Evolutionary conservation across 805 yeast genomes (phyloP).

Genomic region (Candida vaughaniae): DNA sequence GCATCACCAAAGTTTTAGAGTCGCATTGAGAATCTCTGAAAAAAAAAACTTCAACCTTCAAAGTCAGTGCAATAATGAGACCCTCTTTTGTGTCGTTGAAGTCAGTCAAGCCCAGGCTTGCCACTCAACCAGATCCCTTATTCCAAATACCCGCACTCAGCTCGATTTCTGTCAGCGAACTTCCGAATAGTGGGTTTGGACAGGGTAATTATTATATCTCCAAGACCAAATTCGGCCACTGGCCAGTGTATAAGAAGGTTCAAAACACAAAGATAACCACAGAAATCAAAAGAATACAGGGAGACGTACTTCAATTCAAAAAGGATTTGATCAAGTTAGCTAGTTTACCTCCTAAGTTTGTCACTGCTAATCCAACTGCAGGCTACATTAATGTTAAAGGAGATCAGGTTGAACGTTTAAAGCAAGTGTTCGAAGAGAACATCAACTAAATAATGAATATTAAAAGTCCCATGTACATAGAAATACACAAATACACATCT

Average conservation of each 20-base stretch:
- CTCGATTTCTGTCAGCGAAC: constrained; percentile 21
- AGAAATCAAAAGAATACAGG: constrained; percentile 68
- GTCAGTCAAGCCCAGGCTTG: constrained; percentile 21
- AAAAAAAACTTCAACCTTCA: too few species aligned
- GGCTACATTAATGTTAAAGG: constrained; percentile 44
- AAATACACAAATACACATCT: constrained; percentile 3
- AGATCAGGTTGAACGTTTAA: constrained; percentile 32
- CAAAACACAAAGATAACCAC: constrained; percentile 69
- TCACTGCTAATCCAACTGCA: constrained; percentile 31
- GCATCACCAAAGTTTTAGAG: constrained; percentile 1
- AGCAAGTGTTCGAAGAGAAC: constrained; percentile 23
- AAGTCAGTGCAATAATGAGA: constrained; percentile 24
- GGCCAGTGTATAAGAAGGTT: constrained; percentile 77
- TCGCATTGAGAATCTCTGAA: background rate
- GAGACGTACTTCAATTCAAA: constrained; percentile 65
- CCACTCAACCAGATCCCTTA: constrained; percentile 13
- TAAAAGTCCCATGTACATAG: constrained; percentile 14
- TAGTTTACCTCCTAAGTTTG: constrained; percentile 38
- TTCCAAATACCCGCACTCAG: constrained; percentile 31
- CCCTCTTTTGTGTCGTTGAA: constrained; percentile 20
- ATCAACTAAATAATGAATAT: background rate
- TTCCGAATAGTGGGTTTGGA: constrained; percentile 36
- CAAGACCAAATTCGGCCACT: constrained; percentile 61
- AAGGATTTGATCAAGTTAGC: constrained; percentile 61
- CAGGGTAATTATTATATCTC: constrained; percentile 38